These are phyloP conservation scores for Cryptococcus neoformans DNA, from an alignment of 1,284 basidiomycete genomes.

Conservation along the genomic window DNA sequence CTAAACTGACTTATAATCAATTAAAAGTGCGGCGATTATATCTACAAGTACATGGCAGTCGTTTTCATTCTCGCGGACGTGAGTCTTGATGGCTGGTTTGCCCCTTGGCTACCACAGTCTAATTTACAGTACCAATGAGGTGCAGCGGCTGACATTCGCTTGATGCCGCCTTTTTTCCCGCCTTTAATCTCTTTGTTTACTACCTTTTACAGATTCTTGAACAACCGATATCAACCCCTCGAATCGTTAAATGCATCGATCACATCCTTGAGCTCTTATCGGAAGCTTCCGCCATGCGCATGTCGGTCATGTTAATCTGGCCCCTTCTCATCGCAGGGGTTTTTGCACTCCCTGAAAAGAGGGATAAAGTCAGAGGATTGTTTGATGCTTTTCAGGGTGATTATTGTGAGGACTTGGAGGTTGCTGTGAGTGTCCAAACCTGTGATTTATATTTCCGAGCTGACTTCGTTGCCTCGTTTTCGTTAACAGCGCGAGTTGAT, in stretches of 20 bases:
- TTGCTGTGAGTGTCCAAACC: slow-evolving; percentile 24
- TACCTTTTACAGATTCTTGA: slow-evolving; percentile 23
- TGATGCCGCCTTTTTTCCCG: not conserved
- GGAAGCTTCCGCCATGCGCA: slow-evolving; percentile 29
- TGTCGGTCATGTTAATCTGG: slow-evolving; percentile 38
- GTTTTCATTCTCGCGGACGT: slow-evolving; percentile 33
- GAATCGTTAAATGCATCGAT: slow-evolving; percentile 22
- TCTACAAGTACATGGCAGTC: slow-evolving; percentile 34
- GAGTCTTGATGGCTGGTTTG: slow-evolving; percentile 4
- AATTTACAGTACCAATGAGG: too few species aligned
- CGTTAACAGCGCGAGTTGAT: slow-evolving; percentile 17
- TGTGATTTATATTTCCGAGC: not conserved
- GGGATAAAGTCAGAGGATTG: slow-evolving; percentile 21
- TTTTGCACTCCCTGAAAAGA: slow-evolving; percentile 9
- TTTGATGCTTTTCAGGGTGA: slow-evolving; percentile 28
- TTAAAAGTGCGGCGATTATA: slow-evolving; percentile 34
- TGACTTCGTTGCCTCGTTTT: not conserved
- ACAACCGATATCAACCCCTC: slow-evolving; percentile 15
- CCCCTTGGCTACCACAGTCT: too few species aligned
- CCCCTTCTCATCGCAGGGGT: slow-evolving; percentile 33
- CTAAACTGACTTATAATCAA: not conserved
- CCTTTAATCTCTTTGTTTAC: not conserved
- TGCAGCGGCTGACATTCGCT: too few species aligned
- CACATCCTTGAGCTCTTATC: slow-evolving; percentile 31
- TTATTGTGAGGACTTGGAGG: slow-evolving; percentile 32